Base-by-base conservation (phyloP, 768 basidiomycete genomes). In the Boletus bicolor region DNA sequence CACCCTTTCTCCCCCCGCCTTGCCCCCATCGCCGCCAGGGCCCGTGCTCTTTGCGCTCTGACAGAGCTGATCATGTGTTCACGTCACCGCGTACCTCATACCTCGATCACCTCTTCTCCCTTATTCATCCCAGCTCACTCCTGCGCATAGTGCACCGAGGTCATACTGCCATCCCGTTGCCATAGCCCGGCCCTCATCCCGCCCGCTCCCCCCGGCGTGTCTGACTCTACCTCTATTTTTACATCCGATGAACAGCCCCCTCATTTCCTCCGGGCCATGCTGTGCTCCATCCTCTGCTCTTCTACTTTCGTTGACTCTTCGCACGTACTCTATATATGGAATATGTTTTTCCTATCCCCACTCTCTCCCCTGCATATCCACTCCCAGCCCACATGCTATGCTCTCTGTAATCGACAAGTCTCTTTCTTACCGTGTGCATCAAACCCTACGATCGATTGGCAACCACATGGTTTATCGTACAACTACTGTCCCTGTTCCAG, bases 241-340 rank as follows among this genome's bases (percentile, higher is more conserved):
- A 21, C 28, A 3, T n/a, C 35, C 38, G 32, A n/a, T 34, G 58
- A 32, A 59, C 50, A 60, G 52, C 59, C 57, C 26, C 44, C 45
- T 44, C 37, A 49, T 30, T 36, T 36, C 42, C 39, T 36, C 42
- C 12, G 24, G 24, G 24, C 54, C 57, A 37, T 53, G 51, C 58
- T 57, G 62, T 62, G 42, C 42, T 38, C 6, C 46, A 30, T 47
- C 7, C 38, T 36, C 8, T 38, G 7, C 10, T 21, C 26, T 19
- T 11, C 9, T 4, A 3, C 28, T 5, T 28, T 28, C 28, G 28
- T 28, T 28, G 28, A 28, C 12, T 32, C 35, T 49, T 49, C 49
- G n/a, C 52, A 57, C 47, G 24, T 15, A 11, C 51, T 19, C 55
- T 57, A 66, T 55, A 60, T 52, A 43, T 52, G 62, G 57, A 30